Conservation (phyloP, 345 rosid genomes). For the Cardamine occulta region DNA sequence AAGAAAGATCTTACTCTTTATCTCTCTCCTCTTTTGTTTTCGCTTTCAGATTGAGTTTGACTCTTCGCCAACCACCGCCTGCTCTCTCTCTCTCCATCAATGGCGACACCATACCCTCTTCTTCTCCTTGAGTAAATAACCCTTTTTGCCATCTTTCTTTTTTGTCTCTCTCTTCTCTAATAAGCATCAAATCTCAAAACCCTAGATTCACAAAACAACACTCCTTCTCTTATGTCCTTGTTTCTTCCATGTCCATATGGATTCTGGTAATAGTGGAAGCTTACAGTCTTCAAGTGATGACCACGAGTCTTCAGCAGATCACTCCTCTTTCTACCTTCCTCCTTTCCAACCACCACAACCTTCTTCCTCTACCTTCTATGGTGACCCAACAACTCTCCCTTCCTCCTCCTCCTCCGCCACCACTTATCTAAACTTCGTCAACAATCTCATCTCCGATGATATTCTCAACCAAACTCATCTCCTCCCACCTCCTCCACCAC, state of each 20-base stretch:
- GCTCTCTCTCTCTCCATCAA: constrained; percentile 48
- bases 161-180: constrained; percentile 23
- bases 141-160: not conserved
- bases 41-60: constrained; percentile 73
- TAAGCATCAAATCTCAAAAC: constrained; percentile 47
- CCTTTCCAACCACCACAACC: constrained; percentile 38
- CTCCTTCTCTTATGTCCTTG: constrained; percentile 30
- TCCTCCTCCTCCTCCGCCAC: constrained; percentile 26
- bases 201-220: constrained; percentile 25
- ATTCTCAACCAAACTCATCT: constrained; percentile 38
- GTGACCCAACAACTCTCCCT: constrained; percentile 37
- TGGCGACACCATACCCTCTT: constrained; percentile 62
- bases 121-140: constrained; percentile 50
- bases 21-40: constrained; percentile 31
- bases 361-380: constrained; percentile 34
- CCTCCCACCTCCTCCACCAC: constrained; percentile 47
- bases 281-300: constrained; percentile 74
- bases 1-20: constrained; percentile 25
- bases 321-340: constrained; percentile 49
- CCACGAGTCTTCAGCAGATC: constrained; percentile 55
- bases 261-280: constrained; percentile 81
- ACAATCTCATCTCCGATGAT: constrained; percentile 33
- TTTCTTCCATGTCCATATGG: constrained; percentile 51
- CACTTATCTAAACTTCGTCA: constrained; percentile 32
- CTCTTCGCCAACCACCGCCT: constrained; percentile 87